These are phyloP conservation scores for Stephania japonica DNA, from an alignment of 164 flowering plant genomes.

Conservation along the genomic window DNA sequence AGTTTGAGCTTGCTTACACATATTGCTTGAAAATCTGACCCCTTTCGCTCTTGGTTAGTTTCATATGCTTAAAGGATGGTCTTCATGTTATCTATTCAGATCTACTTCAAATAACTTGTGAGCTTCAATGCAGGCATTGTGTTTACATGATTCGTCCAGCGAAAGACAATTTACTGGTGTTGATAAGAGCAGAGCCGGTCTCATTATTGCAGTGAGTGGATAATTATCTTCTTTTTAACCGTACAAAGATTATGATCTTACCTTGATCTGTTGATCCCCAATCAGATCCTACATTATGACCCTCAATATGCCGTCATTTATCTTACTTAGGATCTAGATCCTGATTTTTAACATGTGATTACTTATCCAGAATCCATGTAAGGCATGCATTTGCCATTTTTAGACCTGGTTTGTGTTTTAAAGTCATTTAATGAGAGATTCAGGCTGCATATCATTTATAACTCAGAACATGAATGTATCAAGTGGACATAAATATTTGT, in stretches of 20 bases:
- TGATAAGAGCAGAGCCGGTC: slow-evolving; percentile 59
- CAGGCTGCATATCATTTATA: background rate
- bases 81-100: background rate
- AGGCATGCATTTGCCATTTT: too few relatives aligned
- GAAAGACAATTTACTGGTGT: slow-evolving; percentile 57
- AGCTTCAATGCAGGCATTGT: slow-evolving; percentile 62
- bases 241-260: background rate
- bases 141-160: slow-evolving; percentile 43
- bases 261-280: background rate
- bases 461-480: background rate
- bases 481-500: background rate
- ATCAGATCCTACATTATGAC: too few relatives aligned
- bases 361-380: too few relatives aligned
- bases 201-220: slow-evolving; percentile 77
- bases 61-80: background rate
- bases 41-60: slow-evolving; percentile 20
- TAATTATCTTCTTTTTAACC: background rate
- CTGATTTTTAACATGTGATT: too few relatives aligned
- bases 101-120: background rate
- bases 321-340: too few relatives aligned
- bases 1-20: background rate
- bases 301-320: too few relatives aligned
- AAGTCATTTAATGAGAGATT: background rate
- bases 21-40: slow-evolving; percentile 17
- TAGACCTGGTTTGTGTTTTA: background rate